Evolutionary conservation across 2,329 filamentous ascomycete species (phyloP), one percentile per base, ranked within the genome.

Genomic region (Magnaporthales sp.): DNA sequence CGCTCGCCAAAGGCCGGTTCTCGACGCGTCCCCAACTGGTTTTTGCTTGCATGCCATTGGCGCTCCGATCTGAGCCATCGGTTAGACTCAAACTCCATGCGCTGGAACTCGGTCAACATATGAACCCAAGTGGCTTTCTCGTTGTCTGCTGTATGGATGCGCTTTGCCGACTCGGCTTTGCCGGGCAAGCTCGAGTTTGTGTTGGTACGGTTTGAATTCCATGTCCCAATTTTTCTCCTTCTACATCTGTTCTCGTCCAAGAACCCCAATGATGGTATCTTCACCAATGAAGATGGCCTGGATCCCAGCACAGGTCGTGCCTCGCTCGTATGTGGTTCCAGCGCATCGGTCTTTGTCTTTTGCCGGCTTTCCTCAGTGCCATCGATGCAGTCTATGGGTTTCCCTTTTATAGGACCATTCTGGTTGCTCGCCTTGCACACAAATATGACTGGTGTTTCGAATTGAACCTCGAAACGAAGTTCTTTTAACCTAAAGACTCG

Each of bases 71-170:
- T 26, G 67, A 83, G 79, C 84, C 84, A 86, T 3, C 72, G 68
- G n/a, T 74, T 71, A 4, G 83, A 85, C 19, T 79, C 75, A 0
- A 70, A 66, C 70, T 86, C 84, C 78, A 85, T 83, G 19, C 72
- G 72, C 66, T 86, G 83, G 0, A 85, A 71, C 11, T 80, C 78
- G 3, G 78, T 79, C n/a, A 86, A 75, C 11, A 86, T 73, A 7
- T 77, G 77, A 4, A 83, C 76, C 84, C 84, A 86, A 0, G 83
- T 84, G 3, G 82, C 82, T n/a, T 79, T 74, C 71, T 86, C 84
- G 66, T 85, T 84, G 69, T 86, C 82, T 6, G 83, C 82, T 2
- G 84, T 86, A 68, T 84, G 83, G 0, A 86, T 77, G 64, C 75
- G 63, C 24, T 64, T 64, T 26, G 38, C 63, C 32, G 8, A 19